Conservation (phyloP, 345 rosid genomes). For the Jatropha curcas region DNA sequence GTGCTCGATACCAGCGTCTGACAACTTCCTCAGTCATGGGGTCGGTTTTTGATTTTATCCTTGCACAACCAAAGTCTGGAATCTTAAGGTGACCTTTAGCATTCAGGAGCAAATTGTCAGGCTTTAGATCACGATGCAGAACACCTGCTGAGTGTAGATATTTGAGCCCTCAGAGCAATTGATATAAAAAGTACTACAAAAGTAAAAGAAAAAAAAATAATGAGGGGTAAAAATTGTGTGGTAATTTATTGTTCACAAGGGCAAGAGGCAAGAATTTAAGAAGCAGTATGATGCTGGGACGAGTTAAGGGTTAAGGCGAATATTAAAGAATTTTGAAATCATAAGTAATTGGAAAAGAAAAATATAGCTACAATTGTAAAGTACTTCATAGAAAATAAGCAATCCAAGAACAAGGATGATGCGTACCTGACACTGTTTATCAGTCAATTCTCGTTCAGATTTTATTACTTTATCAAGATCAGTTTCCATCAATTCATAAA, state of each 20-base stretch:
- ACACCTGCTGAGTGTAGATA: constrained; percentile 92
- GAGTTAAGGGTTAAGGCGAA: no score
- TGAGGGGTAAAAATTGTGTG: constrained; percentile 5
- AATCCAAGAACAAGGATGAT: background rate
- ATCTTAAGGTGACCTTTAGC: constrained; percentile 93
- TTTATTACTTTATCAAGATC: constrained; percentile 90
- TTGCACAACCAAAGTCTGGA: constrained; percentile 94
- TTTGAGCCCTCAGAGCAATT: constrained; percentile 89
- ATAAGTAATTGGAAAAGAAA: no score
- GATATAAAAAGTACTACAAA: constrained; percentile 92
- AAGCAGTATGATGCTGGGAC: no score
- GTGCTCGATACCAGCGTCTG: constrained; percentile 98
- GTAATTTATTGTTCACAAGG: background rate
- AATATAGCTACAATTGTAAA: background rate
- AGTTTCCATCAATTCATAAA: constrained; percentile 92
- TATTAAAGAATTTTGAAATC: no score
- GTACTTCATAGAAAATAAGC: background rate
- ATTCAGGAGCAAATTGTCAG: constrained; percentile 88
- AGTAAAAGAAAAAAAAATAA: no score
- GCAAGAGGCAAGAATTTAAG: background rate
- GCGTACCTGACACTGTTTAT: constrained; percentile 86
- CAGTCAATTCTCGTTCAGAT: constrained; percentile 72
- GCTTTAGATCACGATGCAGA: constrained; percentile 93
- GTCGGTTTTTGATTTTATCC: constrained; percentile 97
- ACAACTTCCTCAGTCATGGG: constrained; percentile 99